These are phyloP conservation scores for Bathelium albidoporum DNA, from an alignment of 495 filamentous ascomycete genomes.

Conservation along the genomic window DNA sequence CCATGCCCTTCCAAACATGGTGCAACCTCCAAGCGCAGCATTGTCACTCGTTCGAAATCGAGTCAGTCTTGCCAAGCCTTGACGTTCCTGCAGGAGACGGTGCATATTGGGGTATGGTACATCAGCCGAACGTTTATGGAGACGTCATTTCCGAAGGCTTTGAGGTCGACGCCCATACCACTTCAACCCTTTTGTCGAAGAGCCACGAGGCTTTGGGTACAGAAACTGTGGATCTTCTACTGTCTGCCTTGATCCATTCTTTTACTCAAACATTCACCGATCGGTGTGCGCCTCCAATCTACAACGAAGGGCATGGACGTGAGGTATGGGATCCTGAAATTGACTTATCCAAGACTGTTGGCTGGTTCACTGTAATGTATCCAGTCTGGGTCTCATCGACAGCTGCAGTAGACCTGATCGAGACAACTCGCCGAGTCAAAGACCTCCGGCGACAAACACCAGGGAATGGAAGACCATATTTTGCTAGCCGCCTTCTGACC, in stretches of 20 bases:
- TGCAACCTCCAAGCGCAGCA: conserved; percentile 12
- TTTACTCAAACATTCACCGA: conserved; percentile 20
- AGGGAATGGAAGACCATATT: conserved; percentile 21
- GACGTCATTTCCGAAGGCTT: conserved; percentile 16
- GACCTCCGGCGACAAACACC: conserved; percentile 14
- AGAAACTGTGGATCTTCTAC: conserved; percentile 18
- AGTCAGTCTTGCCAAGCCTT: not conserved
- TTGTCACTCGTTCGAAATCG: not conserved
- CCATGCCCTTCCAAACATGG: conserved; percentile 20
- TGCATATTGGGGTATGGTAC: conserved; percentile 19
- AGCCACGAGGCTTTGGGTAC: conserved; percentile 12
- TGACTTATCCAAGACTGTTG: conserved; percentile 20
- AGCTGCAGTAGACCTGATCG: conserved; percentile 17
- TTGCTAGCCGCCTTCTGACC: conserved; percentile 18
- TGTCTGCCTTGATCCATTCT: conserved; percentile 17
- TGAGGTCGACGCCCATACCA: conserved; percentile 7
- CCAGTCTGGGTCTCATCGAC: conserved; percentile 10
- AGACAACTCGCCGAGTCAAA: conserved; percentile 17
- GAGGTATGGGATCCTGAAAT: conserved; percentile 17
- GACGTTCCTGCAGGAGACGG: conserved; percentile 9
- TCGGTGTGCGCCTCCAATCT: conserved; percentile 16
- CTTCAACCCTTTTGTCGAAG: not conserved
- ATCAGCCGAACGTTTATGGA: conserved; percentile 13
- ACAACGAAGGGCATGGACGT: conserved; percentile 21
- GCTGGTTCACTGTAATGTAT: conserved; percentile 25